Evolutionary conservation across 2,329 filamentous ascomycete species (phyloP).

Genomic region (Beauveria rudraprayagi): DNA sequence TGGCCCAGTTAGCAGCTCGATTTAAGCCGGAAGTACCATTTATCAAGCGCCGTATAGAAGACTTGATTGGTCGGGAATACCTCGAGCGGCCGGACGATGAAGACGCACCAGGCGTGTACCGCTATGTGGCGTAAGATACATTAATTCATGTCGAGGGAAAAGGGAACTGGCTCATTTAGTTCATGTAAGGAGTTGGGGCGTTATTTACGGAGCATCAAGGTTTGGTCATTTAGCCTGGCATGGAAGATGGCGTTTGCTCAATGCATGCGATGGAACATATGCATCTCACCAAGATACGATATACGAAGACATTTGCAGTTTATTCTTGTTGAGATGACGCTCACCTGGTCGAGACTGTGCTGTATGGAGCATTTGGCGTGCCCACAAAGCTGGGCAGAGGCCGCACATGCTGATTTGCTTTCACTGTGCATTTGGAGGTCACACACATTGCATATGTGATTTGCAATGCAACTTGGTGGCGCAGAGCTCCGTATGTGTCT

Average conservation of each 20-base stretch:
- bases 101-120: slow-evolving; percentile 55
- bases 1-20: slow-evolving; percentile 57
- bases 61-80: slow-evolving; percentile 68
- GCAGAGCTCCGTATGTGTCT: neutral
- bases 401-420: too few species aligned
- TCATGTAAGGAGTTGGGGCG: slow-evolving; percentile 3
- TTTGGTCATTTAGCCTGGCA: neutral
- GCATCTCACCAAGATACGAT: neutral
- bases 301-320: too few species aligned
- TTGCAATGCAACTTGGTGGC: neutral
- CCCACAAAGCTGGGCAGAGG: too few species aligned
- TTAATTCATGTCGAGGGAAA: neutral
- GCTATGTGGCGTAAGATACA: slow-evolving; percentile 55
- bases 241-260: neutral
- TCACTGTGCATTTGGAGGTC: too few species aligned
- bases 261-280: neutral
- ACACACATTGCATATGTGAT: too few species aligned
- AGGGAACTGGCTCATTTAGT: neutral
- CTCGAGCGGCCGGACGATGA: slow-evolving; percentile 63
- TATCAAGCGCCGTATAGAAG: slow-evolving; percentile 76
- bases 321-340: too few species aligned
- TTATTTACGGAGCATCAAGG: neutral
- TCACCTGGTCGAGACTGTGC: too few species aligned
- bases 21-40: slow-evolving; percentile 71
- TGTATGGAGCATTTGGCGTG: too few species aligned